Evolutionary conservation across 768 basidiomycete genomes (phyloP).

Genomic region (Holtermannia corniformis): DNA sequence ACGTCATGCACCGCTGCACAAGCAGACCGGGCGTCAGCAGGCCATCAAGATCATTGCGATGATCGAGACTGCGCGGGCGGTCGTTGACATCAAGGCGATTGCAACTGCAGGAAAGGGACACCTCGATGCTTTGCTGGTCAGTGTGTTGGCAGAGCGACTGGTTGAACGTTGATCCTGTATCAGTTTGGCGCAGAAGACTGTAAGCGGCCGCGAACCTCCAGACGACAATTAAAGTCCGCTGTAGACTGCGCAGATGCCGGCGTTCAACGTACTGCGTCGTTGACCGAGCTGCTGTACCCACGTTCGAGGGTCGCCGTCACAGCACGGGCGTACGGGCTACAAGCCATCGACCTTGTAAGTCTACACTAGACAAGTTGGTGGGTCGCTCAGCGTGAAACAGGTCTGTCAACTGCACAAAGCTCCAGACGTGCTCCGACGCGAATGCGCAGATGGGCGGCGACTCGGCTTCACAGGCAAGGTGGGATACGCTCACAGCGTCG

Average conservation of each 20-base stretch:
- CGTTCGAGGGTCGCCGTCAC: constrained; percentile 71
- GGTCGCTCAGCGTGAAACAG: constrained; percentile 40
- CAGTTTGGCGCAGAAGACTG: constrained; percentile 96
- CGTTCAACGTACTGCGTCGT: constrained; percentile 63
- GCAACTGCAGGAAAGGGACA: constrained; percentile 57
- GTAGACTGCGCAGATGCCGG: constrained; percentile 82
- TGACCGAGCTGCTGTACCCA: constrained; percentile 69
- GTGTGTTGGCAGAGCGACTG: constrained; percentile 27
- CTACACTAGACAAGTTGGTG: background rate
- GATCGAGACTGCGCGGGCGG: constrained; percentile 69
- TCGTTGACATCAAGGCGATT: constrained; percentile 61
- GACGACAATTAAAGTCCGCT: background rate
- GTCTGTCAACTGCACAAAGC: constrained; percentile 85
- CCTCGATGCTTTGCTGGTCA: constrained; percentile 59
- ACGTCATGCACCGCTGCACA: constrained; percentile 38
- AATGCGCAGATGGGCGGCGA: constrained; percentile 66
- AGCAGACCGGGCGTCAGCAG: constrained; percentile 16
- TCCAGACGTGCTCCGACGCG: constrained; percentile 54
- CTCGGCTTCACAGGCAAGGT: constrained; percentile 92
- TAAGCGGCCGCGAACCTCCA: constrained; percentile 40
- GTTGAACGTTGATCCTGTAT: background rate
- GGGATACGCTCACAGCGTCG: background rate
- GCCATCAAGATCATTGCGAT: constrained; percentile 61
- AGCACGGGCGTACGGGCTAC: constrained; percentile 72
- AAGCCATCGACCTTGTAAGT: constrained; percentile 81